A percentile compares a stretch with the other conserved stretches of the same genome.
phyloP scores from a whole-genome alignment of 345 rosid species.

The Citrus glauca region DNA sequence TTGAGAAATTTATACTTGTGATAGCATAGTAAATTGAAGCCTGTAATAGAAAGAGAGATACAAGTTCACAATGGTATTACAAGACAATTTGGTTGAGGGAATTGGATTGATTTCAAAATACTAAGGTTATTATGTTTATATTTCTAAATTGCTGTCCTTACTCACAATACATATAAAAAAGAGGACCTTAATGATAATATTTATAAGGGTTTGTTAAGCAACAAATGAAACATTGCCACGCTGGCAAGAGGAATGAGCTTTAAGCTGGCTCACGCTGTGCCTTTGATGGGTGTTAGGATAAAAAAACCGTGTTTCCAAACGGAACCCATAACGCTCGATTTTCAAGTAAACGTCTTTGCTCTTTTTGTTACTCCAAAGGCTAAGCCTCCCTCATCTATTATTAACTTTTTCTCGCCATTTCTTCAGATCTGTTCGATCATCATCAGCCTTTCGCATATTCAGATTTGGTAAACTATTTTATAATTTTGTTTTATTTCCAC shows the following conservation, averaged over 20 bases:
- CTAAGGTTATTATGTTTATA: background rate
- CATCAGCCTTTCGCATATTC: conserved; percentile 7
- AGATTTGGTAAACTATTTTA: conserved; percentile 30
- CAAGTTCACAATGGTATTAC: background rate
- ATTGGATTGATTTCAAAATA: background rate
- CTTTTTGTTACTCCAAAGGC: conserved; percentile 1
- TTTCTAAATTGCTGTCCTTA: background rate
- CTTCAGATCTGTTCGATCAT: conserved; percentile 17
- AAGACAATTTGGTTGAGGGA: too few relatives aligned
- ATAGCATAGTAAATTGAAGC: too few relatives aligned
- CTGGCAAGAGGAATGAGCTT: background rate
- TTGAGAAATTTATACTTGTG: too few relatives aligned
- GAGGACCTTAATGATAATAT: background rate
- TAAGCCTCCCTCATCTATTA: conserved; percentile 8
- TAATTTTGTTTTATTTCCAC: conserved; percentile 3
- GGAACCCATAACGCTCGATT: background rate
- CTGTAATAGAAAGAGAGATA: too few relatives aligned
- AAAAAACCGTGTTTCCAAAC: conserved; percentile 5
- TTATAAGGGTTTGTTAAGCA: too few relatives aligned
- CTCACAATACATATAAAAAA: background rate
- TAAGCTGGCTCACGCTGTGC: background rate
- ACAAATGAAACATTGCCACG: background rate
- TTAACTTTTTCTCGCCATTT: conserved; percentile 4
- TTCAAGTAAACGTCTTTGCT: conserved; percentile 16
- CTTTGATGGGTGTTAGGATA: background rate